Base-by-base conservation (phyloP, 768 basidiomycete genomes). In the Russula virescens region DNA sequence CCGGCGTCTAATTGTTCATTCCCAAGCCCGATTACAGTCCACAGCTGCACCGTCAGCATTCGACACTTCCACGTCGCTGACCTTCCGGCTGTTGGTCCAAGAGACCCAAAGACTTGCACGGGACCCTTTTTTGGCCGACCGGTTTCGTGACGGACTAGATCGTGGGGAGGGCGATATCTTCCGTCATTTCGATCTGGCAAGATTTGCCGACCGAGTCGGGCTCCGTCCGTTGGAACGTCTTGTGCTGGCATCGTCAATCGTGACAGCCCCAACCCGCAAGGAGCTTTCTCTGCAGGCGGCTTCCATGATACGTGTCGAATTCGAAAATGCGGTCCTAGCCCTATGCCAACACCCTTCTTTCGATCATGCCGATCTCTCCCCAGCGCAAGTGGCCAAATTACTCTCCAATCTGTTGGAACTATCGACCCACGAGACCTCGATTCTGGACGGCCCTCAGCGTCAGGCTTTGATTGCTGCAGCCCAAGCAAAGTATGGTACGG, bases 1-100 rank as follows among this genome's bases (percentile, higher is more conserved):
- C 68, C 91, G 95, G 65, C 89, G 96, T 66, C 88, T 97, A 75
- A 91, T 98, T 72, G 85, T 89, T 57, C 90, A 93, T 68, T 91
- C 92, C 25, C 87, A 90, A 75, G 78, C 83, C 54, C 83, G 90
- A 63, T 81, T 89, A 48, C 73, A 82, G 25, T 79, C 85, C 25
- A 75, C 82, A 35, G 77, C 81, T 57, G 78, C 83, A n/a, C 80
- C 84, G 26, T 77, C 88, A 55, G 77, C 83, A 1, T 86, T 87
- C 66, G 90, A 91, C 71, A 76, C 87, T n/a, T 89, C 89, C 31
- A 82, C 84, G 45, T 82, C 87, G 52, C 78, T 94, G 53, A 89
- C 90, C 16, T 91, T 93, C 72, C 88, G 91, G 43, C 81, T 95
- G 21, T 82, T 95, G 26, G 83, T 89, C 35, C 90, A 94, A 75